These are phyloP conservation scores for Trypanosoma congolense DNA, from an alignment of 208 protist genomes.

Conservation along the genomic window DNA sequence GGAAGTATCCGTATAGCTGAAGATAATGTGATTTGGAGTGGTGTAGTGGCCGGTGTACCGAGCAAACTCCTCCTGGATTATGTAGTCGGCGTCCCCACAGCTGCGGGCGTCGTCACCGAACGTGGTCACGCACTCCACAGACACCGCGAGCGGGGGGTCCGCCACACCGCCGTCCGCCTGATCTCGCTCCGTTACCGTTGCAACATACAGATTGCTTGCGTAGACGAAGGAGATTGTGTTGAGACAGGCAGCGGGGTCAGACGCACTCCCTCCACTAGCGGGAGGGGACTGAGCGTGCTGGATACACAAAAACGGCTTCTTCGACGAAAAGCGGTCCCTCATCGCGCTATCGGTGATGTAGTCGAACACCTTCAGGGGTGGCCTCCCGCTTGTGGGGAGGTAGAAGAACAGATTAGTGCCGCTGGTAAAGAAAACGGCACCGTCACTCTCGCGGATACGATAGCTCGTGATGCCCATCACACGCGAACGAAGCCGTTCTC, in stretches of 20 bases:
- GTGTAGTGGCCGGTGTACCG: conserved; percentile 85
- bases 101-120: conserved; percentile 61
- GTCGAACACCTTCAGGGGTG: conserved; percentile 61
- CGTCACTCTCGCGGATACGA: conserved; percentile 41
- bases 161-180: too few relatives aligned
- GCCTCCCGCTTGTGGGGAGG: conserved; percentile 29
- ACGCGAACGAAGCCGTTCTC: conserved; percentile 58
- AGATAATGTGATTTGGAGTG: conserved; percentile 58
- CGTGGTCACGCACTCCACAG: conserved; percentile 52
- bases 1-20: conserved; percentile 72
- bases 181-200: conserved; percentile 35
- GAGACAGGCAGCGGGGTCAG: neutral
- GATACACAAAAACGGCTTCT: conserved; percentile 55
- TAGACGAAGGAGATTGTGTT: conserved; percentile 61
- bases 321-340: conserved; percentile 31
- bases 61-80: conserved; percentile 90
- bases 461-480: conserved; percentile 64
- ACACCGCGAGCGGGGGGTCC: conserved; percentile 24
- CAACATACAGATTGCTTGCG: conserved; percentile 69
- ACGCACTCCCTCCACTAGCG: neutral
- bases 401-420: conserved; percentile 62
- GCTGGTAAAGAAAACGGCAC: conserved; percentile 60
- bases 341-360: conserved; percentile 32
- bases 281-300: conserved; percentile 25
- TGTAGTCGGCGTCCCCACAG: conserved; percentile 84